phyloP scores from a whole-genome alignment of 805 yeast genomes.

The Limtongia smithiae region DNA sequence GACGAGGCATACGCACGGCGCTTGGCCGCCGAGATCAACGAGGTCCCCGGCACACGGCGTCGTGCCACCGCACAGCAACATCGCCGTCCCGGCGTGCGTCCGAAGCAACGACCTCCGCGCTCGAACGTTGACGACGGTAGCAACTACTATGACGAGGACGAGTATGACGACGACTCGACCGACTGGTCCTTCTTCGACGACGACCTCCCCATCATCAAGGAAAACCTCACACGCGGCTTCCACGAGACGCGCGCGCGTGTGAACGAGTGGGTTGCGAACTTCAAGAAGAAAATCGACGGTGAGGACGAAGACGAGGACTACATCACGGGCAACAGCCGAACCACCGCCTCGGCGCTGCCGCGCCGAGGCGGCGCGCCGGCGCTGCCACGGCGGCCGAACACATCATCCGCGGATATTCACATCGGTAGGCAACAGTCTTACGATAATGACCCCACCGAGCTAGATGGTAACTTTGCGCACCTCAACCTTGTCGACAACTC shows the following conservation, averaged over 20 bases:
- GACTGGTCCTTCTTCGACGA: slow-evolving; percentile 38
- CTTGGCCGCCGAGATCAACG: slow-evolving; percentile 47
- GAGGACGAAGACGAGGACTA: slow-evolving; percentile 28
- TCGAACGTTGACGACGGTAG: slow-evolving; percentile 11
- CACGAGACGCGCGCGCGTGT: slow-evolving; percentile 76
- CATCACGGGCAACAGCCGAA: background rate
- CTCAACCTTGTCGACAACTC: slow-evolving; percentile 45
- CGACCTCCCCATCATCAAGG: slow-evolving; percentile 53
- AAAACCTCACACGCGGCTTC: slow-evolving; percentile 66
- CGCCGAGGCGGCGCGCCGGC: background rate
- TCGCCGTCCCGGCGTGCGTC: slow-evolving; percentile 6
- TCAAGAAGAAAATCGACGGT: slow-evolving; percentile 53
- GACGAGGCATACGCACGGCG: slow-evolving; percentile 83
- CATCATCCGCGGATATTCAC: no score
- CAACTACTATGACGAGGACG: slow-evolving; percentile 5
- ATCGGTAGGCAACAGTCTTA: slow-evolving; percentile 35
- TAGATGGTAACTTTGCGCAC: slow-evolving; percentile 50
- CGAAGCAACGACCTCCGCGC: slow-evolving; percentile 12
- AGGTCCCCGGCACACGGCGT: background rate
- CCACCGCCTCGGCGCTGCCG: background rate
- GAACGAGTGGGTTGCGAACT: slow-evolving; percentile 71
- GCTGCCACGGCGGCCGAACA: slow-evolving; percentile 6
- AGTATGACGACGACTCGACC: slow-evolving; percentile 15
- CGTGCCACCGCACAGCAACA: slow-evolving; percentile 2
- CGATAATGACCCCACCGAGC: slow-evolving; percentile 56